Percentiles rank a stretch among this genome's conserved stretches.
Evolutionary conservation across 768 basidiomycete genomes (phyloP).

Genomic region (Boletus sp.): DNA sequence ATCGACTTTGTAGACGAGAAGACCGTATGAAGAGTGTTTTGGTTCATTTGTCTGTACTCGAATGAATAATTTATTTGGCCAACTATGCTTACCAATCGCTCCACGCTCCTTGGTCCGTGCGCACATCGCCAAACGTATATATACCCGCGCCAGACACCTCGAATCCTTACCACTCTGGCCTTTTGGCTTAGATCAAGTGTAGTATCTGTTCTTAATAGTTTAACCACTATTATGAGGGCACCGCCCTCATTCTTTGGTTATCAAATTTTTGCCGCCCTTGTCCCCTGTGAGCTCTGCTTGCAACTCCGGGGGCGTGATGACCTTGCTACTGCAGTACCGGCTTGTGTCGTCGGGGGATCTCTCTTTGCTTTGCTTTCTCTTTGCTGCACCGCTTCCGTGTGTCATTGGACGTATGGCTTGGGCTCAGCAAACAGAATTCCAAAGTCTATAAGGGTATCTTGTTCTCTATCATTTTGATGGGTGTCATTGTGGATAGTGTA

Average conservation of each 20-base stretch:
- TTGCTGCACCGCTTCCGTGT: background rate
- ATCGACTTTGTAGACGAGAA: conserved; percentile 41
- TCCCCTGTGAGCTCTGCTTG: conserved; percentile 36
- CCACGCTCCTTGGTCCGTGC: conserved; percentile 9
- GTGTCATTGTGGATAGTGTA: too few relatives aligned
- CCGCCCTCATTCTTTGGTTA: conserved; percentile 54
- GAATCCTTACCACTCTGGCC: conserved; percentile 40
- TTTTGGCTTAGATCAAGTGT: conserved; percentile 78
- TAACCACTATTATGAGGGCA: conserved; percentile 60
- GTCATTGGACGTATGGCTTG: background rate
- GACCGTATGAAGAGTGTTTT: background rate
- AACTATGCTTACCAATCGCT: too few relatives aligned
- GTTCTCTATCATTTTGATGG: too few relatives aligned
- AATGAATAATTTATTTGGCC: too few relatives aligned
- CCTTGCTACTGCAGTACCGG: conserved; percentile 41
- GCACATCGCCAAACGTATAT: conserved; percentile 5
- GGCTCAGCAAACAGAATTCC: conserved; percentile 14
- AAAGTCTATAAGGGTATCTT: too few relatives aligned
- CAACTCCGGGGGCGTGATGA: conserved; percentile 40
- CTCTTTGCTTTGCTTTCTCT: conserved; percentile 13
- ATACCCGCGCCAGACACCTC: background rate
- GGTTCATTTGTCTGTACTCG: too few relatives aligned
- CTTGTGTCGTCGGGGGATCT: conserved; percentile 65
- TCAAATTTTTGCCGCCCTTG: conserved; percentile 35
- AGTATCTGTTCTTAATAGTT: conserved; percentile 72